Conservation (phyloP, 176 grass and related monocot species). For the Oryza coarctata region DNA sequence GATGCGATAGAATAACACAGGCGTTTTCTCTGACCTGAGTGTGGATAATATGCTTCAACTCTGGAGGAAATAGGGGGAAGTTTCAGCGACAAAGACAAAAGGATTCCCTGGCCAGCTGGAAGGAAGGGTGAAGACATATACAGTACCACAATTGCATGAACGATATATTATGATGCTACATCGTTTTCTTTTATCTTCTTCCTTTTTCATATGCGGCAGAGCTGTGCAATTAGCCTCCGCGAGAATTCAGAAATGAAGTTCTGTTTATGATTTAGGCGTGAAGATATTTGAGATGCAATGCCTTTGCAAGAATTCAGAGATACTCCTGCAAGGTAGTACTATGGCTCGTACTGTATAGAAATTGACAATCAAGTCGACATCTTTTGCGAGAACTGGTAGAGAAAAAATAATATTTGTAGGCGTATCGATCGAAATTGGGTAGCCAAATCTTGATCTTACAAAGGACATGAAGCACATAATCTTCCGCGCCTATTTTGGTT, state of each 20-base stretch:
- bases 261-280: neutral
- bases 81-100: neutral
- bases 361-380: neutral
- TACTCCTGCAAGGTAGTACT: neutral
- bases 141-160: neutral
- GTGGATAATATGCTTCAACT: neutral
- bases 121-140: neutral
- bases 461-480: neutral
- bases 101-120: neutral
- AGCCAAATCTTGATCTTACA: neutral
- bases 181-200: neutral
- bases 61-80: neutral
- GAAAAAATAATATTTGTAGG: neutral
- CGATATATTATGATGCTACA: neutral
- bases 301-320: neutral
- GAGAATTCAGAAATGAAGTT: neutral
- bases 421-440: neutral
- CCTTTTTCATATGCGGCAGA: neutral
- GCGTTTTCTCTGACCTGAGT: neutral
- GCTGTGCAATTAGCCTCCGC: neutral
- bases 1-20: neutral
- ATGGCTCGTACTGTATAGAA: neutral
- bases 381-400: neutral
- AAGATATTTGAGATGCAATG: neutral
- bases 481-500: neutral